These are phyloP conservation scores for Paraphoma sp. DNA, from an alignment of 2,329 filamentous ascomycete species.

Conservation along the genomic window DNA sequence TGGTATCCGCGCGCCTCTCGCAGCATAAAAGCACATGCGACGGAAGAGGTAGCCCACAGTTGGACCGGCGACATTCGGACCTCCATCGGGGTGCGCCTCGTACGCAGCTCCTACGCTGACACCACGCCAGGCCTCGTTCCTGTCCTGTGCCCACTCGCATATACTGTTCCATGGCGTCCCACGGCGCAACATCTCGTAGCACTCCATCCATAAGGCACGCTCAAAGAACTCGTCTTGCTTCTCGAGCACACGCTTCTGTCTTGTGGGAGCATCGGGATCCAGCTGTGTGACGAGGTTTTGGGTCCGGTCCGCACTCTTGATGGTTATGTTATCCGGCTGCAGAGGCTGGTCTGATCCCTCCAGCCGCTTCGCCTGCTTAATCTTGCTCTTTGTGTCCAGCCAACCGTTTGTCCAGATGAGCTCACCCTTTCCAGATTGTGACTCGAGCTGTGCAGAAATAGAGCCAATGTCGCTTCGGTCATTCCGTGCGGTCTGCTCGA, in stretches of 20 bases:
- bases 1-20: conserved; percentile 72
- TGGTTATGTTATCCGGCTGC: conserved; percentile 54
- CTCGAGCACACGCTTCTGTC: conserved; percentile 79
- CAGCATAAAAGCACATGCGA: conserved; percentile 77
- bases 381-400: conserved; percentile 87
- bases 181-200: conserved; percentile 88
- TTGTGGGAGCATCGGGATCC: conserved; percentile 86
- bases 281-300: conserved; percentile 80
- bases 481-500: conserved; percentile 76
- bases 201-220: conserved; percentile 89
- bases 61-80: conserved; percentile 46
- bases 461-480: conserved; percentile 75
- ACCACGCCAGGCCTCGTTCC: conserved; percentile 88
- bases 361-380: conserved; percentile 88
- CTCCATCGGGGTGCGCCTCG: conserved; percentile 51
- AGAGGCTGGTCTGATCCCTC: conserved; percentile 51
- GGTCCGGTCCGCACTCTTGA: conserved; percentile 54
- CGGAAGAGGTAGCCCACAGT: conserved; percentile 68
- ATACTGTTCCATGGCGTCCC: conserved; percentile 78
- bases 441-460: conserved; percentile 73
- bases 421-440: conserved; percentile 69
- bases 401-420: conserved; percentile 84
- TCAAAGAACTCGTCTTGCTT: conserved; percentile 88
- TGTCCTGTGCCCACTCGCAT: conserved; percentile 83
- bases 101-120: conserved; percentile 78